These are phyloP conservation scores for Orobanche coerulescens DNA, from an alignment of 257 asterid species.

Conservation along the genomic window DNA sequence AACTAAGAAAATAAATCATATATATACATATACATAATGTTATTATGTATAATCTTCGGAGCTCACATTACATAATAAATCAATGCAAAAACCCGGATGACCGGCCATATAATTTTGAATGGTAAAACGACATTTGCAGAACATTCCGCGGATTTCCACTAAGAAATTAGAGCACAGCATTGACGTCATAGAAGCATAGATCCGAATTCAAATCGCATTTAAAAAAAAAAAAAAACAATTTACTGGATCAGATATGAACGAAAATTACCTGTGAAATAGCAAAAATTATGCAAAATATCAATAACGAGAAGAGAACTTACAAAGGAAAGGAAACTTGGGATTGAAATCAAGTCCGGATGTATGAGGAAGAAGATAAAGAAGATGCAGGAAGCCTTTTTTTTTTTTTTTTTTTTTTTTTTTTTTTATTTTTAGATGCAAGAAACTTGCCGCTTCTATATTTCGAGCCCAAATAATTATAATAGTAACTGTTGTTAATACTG, in stretches of 20 bases:
- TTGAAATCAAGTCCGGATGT: neutral
- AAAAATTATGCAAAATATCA: neutral
- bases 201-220: neutral
- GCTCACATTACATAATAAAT: constrained; percentile 17
- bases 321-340: constrained; percentile 14
- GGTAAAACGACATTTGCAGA: neutral
- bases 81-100: neutral
- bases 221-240: neutral
- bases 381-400: constrained; percentile 12
- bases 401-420: too few species aligned
- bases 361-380: constrained; percentile 7
- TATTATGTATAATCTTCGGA: constrained; percentile 9
- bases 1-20: constrained; percentile 21
- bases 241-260: constrained; percentile 1
- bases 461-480: neutral
- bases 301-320: neutral
- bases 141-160: constrained; percentile 5
- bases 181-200: neutral
- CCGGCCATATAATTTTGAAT: constrained; percentile 14
- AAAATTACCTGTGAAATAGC: neutral
- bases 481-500: neutral
- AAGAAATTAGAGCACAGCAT: constrained; percentile 5
- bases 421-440: too few species aligned
- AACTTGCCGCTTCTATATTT: neutral
- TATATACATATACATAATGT: too few species aligned